Conservation (phyloP, 306 rosid genomes). For the Prunus mira region DNA sequence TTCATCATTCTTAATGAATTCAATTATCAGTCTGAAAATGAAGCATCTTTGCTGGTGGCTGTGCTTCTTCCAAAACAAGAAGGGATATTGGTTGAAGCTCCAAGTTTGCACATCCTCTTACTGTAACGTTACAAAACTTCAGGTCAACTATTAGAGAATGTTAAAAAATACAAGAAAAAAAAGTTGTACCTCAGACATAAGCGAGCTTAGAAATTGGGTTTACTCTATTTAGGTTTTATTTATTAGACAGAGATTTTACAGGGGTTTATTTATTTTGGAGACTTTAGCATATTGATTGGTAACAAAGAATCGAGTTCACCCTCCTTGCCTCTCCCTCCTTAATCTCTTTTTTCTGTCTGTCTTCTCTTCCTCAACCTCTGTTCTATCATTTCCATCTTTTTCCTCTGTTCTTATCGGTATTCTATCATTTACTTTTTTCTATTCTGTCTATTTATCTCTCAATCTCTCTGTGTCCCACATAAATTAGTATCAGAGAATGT, state of each 20-base stretch:
- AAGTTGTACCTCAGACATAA: not conserved
- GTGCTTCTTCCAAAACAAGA: not conserved
- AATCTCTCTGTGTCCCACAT: not conserved
- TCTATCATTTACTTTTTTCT: not conserved
- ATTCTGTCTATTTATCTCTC: not conserved
- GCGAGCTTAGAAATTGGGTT: not conserved
- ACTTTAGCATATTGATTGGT: not conserved
- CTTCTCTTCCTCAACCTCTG: not conserved
- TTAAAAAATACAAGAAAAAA: not conserved
- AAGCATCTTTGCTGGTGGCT: not conserved
- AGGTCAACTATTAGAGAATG: no score
- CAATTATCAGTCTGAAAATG: not conserved
- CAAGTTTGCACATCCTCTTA: not conserved
- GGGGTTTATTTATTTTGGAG: not conserved
- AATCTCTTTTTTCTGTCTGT: not conserved
- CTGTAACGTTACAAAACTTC: not conserved
- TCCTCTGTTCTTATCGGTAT: not conserved
- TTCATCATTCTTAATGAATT: not conserved
- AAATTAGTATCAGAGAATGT: not conserved
- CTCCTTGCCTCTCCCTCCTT: not conserved
- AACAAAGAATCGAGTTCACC: not conserved
- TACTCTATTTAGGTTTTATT: no score
- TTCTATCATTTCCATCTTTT: not conserved
- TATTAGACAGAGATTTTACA: not conserved
- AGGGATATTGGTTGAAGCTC: not conserved